Conservation (phyloP, 176 grass and related monocot genomes). For the Juncus effusus region DNA sequence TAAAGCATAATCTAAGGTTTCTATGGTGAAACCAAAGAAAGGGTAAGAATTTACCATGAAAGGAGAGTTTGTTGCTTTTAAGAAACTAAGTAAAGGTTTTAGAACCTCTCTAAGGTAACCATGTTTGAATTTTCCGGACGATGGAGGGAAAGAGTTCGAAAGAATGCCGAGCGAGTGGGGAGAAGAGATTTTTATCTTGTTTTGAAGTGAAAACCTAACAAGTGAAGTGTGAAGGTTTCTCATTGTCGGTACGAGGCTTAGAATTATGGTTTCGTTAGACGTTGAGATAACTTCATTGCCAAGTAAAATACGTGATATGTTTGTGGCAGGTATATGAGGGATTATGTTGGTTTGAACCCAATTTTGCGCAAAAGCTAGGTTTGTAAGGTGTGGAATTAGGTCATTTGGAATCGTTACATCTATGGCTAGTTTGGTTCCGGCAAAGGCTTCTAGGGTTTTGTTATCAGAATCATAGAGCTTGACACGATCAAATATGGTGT, state of each 20-base stretch:
- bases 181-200: conserved; percentile 47
- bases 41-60: conserved; percentile 95
- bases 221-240: conserved; percentile 64
- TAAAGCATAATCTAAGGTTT: conserved; percentile 57
- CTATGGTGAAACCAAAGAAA: conserved; percentile 52
- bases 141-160: conserved; percentile 40
- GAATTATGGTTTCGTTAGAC: conserved; percentile 46
- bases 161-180: conserved; percentile 70
- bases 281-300: conserved; percentile 64
- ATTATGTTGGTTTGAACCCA: conserved; percentile 50
- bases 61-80: conserved; percentile 49
- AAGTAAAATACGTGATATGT: conserved; percentile 53
- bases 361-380: conserved; percentile 24
- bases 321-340: conserved; percentile 34
- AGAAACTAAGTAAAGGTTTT: conserved; percentile 59
- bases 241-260: conserved; percentile 60
- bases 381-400: conserved; percentile 40
- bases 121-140: conserved; percentile 45
- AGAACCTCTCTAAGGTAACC: conserved; percentile 38
- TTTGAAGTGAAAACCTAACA: conserved; percentile 25
- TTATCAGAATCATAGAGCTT: conserved; percentile 57
- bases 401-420: conserved; percentile 56
- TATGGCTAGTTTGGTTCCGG: conserved; percentile 46
- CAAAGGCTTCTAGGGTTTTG: conserved; percentile 45
- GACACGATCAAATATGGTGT: conserved; percentile 62